phyloP scores from a whole-genome alignment of 352 stramenopile species.

The Paralagenidium karlingii region DNA sequence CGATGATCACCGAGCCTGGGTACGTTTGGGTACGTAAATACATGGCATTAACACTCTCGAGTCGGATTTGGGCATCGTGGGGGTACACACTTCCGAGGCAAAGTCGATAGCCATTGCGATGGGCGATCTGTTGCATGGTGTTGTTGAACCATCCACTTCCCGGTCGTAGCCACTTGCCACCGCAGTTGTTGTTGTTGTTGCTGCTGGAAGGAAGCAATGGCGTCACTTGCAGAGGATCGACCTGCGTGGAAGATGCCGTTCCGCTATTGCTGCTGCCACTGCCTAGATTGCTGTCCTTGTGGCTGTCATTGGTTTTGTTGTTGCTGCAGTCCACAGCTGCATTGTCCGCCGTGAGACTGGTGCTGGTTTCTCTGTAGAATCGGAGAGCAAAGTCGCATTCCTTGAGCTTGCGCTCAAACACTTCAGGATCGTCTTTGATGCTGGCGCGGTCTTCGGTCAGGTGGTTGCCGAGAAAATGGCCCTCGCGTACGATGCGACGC shows the following conservation, averaged over 20 bases:
- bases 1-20: conserved; percentile 69
- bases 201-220: no score
- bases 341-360: no score
- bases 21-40: conserved; percentile 34
- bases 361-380: conserved; percentile 8
- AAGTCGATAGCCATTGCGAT: conserved; percentile 70
- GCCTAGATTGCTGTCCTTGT: background rate
- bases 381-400: conserved; percentile 58
- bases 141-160: conserved; percentile 78
- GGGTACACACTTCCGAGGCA: conserved; percentile 79
- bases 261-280: no score
- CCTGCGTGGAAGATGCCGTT: no score
- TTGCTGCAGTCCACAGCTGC: no score
- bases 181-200: conserved; percentile 1
- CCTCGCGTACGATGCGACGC: conserved; percentile 62
- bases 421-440: conserved; percentile 60
- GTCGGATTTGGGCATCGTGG: conserved; percentile 76
- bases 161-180: conserved; percentile 60
- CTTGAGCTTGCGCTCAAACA: conserved; percentile 74
- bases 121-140: conserved; percentile 55
- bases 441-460: conserved; percentile 69
- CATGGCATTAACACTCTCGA: conserved; percentile 46
- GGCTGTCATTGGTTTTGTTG: background rate
- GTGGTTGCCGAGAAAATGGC: conserved; percentile 68
- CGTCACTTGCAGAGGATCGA: no score